A percentile compares a stretch with the other conserved stretches of the same genome.
phyloP scores from a whole-genome alignment of 2,329 filamentous ascomycete species.

The Stachybotrys chlorohalonatus region DNA sequence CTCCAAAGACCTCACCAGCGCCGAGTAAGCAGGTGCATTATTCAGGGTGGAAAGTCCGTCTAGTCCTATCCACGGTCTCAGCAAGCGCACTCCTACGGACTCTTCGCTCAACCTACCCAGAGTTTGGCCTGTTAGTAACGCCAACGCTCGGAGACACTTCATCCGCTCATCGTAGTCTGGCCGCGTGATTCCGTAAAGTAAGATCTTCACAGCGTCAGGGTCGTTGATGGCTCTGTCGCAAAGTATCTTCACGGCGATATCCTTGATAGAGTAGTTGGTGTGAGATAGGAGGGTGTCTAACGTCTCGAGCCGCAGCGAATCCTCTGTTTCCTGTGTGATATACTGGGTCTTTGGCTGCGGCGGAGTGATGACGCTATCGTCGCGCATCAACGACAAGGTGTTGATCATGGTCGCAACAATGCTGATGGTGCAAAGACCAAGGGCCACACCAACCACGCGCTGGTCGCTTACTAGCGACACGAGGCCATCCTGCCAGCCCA shows the following conservation, averaged over 20 bases:
- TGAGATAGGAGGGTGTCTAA: constrained; percentile 59
- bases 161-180: constrained; percentile 51
- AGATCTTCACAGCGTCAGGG: constrained; percentile 32
- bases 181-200: constrained; percentile 50
- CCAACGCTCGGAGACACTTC: constrained; percentile 45
- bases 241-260: constrained; percentile 54
- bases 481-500: constrained; percentile 26
- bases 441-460: constrained; percentile 41
- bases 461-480: constrained; percentile 35
- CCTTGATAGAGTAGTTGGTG: constrained; percentile 63
- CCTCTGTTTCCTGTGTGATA: constrained; percentile 67
- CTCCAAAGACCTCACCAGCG: constrained; percentile 52
- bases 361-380: constrained; percentile 58
- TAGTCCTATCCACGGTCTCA: constrained; percentile 16
- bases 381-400: constrained; percentile 50
- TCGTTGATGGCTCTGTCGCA: constrained; percentile 53
- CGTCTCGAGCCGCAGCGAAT: constrained; percentile 57
- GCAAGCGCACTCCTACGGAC: constrained; percentile 5
- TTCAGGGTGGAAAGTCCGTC: constrained; percentile 37
- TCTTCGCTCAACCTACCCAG: constrained; percentile 12
- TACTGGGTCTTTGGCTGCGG: constrained; percentile 59
- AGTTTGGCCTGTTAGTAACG: constrained; percentile 39
- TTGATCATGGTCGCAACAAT: constrained; percentile 48
- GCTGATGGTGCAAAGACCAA: constrained; percentile 49
- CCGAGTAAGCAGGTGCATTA: constrained; percentile 40